Evolutionary conservation across 768 basidiomycete genomes (phyloP).

Genomic region (Boletus edulis): DNA sequence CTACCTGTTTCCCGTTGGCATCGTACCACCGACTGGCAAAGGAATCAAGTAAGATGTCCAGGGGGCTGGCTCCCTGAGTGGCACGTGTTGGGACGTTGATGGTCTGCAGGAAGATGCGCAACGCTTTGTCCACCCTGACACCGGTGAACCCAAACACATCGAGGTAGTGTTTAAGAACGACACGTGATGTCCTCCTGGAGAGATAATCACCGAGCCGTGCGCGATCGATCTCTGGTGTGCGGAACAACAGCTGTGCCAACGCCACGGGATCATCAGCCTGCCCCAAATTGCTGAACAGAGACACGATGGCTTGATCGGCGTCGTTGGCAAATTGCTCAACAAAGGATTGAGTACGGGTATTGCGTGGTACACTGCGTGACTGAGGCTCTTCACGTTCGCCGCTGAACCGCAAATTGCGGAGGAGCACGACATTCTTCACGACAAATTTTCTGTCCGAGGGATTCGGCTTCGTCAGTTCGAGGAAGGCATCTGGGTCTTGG

Average conservation of each 20-base stretch:
- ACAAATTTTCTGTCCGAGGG: slow-evolving; percentile 72
- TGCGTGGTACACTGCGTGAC: slow-evolving; percentile 47
- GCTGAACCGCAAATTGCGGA: slow-evolving; percentile 65
- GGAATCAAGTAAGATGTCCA: slow-evolving; percentile 70
- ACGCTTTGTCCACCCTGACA: slow-evolving; percentile 81
- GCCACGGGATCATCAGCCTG: slow-evolving; percentile 63
- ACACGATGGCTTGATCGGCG: slow-evolving; percentile 74
- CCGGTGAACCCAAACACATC: slow-evolving; percentile 86
- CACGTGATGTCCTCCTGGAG: slow-evolving; percentile 65
- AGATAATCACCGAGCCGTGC: slow-evolving; percentile 83
- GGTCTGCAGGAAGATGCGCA: slow-evolving; percentile 86
- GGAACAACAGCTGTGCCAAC: slow-evolving; percentile 80
- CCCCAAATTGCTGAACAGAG: slow-evolving; percentile 61
- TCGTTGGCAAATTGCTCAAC: slow-evolving; percentile 77
- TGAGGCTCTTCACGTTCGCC: slow-evolving; percentile 67
- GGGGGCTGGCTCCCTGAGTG: slow-evolving; percentile 25
- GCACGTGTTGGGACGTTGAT: slow-evolving; percentile 58
- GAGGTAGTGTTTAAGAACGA: slow-evolving; percentile 78
- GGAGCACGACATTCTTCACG: slow-evolving; percentile 86
- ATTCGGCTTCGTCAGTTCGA: slow-evolving; percentile 55
- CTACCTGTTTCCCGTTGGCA: slow-evolving; percentile 73
- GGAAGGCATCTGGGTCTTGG: slow-evolving; percentile 60
- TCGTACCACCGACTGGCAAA: slow-evolving; percentile 92
- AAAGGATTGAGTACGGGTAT: slow-evolving; percentile 69
- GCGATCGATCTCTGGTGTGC: slow-evolving; percentile 79